Base-by-base conservation (phyloP, 208 protist species). In the Trypanosoma rangeli region DNA sequence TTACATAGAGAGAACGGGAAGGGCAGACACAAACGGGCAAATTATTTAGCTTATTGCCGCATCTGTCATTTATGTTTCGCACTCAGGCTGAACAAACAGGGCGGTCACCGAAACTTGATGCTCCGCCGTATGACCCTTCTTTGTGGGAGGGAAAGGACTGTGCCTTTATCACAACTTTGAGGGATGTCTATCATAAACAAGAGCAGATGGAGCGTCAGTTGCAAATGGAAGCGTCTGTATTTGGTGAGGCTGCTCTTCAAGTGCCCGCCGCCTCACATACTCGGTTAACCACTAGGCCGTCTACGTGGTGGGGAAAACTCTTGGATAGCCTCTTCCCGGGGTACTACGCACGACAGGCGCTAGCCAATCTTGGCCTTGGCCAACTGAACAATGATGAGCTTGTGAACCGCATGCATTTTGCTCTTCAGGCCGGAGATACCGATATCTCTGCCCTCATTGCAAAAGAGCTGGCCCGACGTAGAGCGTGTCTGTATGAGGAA, bases 331-430 rank as follows among this genome's bases (percentile, higher is more conserved):
- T 87, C 2, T 80, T 80, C n/a, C 74, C 81, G 0, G 46, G 22
- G n/a, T 64, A 87, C 55, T 85, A 84, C 33, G 70, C 74, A 0
- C 35, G 66, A 39, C 72, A 75, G 50, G 73, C 55, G 10, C 26
- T 87, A 52, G 50, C 42, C 4, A 58, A 56, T 63, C 31, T 31
- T 7, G 72, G 74, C 20, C 59, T 91, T 24, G 29, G 9, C 0
- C 49, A 67, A 22, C 49, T 92, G 39, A 58, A 68, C 1, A 82
- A 76, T 22, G 74, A 85, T 20, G 86, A 94, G 18, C 70, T 94
- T 55, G 80, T 92, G 39, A 65, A 52, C 7, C 74, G 85, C 12
- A 92, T 94, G 85, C 86, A 90, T 75, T 71, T 89, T 46, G 83
- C 85, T 18, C 72, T 94, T 57, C 73, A 79, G n/a, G 74, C 80